phyloP scores from a whole-genome alignment of 371 early-diverging fungal genomes.

The Saksenaea vasiformis region DNA sequence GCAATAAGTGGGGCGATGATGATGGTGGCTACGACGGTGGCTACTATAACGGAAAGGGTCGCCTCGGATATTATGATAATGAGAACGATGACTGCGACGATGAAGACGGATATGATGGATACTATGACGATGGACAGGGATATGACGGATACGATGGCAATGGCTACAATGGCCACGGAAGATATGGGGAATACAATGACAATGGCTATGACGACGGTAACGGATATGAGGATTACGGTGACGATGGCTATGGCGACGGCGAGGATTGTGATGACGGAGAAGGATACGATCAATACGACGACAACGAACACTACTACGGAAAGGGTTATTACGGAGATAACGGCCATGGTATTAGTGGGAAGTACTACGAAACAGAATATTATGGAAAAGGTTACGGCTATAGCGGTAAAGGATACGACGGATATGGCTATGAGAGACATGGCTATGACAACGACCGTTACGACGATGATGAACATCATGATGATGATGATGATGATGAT shows the following conservation, averaged over 20 bases:
- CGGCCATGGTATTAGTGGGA: too few relatives aligned
- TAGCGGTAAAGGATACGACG: not conserved
- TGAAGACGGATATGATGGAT: too few relatives aligned
- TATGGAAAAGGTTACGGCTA: not conserved
- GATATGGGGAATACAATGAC: not conserved
- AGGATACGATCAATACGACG: too few relatives aligned
- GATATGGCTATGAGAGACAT: not conserved
- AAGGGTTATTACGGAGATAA: not conserved
- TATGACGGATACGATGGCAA: not conserved
- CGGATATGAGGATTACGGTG: not conserved
- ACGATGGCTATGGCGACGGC: not conserved
- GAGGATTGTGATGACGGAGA: too few relatives aligned
- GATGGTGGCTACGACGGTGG: not conserved
- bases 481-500: not conserved
- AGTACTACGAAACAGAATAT: not conserved
- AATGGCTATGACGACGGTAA: not conserved
- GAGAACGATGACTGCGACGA: not conserved
- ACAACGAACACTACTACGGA: not conserved
- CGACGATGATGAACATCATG: not conserved
- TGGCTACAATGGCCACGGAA: not conserved
- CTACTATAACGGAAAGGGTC: not conserved
- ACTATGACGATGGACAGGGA: too few relatives aligned
- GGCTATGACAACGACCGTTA: not conserved
- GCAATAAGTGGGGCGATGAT: not conserved
- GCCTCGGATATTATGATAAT: too few relatives aligned